phyloP scores from a whole-genome alignment of 495 filamentous ascomycete genomes.

The Talaromyces stipitatus region DNA sequence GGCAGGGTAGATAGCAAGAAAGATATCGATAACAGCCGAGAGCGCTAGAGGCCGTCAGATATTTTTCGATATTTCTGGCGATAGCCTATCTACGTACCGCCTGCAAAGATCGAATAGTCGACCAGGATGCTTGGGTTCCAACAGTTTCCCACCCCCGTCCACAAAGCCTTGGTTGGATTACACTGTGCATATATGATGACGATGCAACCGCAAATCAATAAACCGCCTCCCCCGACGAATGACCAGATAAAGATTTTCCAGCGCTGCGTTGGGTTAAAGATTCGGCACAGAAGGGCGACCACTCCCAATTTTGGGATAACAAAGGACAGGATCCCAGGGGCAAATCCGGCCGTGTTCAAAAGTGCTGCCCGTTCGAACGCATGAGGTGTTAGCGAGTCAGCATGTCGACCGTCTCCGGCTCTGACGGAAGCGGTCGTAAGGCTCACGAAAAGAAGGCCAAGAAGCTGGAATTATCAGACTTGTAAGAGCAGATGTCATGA shows the following conservation, averaged over 20 bases:
- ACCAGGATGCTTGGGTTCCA: not conserved
- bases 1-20: slow-evolving; percentile 38
- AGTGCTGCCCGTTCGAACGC: slow-evolving; percentile 13
- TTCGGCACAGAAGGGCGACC: slow-evolving; percentile 17
- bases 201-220: not conserved
- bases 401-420: not conserved
- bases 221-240: not conserved
- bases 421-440: not conserved
- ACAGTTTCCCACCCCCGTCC: not conserved
- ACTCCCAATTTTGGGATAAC: slow-evolving; percentile 22
- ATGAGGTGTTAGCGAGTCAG: not conserved
- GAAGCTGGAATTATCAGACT: too few relatives aligned
- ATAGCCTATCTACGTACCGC: not conserved
- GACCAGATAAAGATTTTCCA: not conserved
- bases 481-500: too few relatives aligned
- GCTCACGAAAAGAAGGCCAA: not conserved
- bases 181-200: slow-evolving; percentile 1
- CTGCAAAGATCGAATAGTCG: not conserved
- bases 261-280: slow-evolving; percentile 14
- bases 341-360: slow-evolving; percentile 16
- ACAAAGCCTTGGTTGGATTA: not conserved
- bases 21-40: slow-evolving; percentile 36
- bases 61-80: not conserved
- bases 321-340: slow-evolving; percentile 23
- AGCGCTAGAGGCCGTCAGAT: slow-evolving; percentile 3